A percentile compares a stretch with the other conserved stretches of the same genome.
Conservation (phyloP, 176 grass and related monocot species). For the Avena atlantica region DNA sequence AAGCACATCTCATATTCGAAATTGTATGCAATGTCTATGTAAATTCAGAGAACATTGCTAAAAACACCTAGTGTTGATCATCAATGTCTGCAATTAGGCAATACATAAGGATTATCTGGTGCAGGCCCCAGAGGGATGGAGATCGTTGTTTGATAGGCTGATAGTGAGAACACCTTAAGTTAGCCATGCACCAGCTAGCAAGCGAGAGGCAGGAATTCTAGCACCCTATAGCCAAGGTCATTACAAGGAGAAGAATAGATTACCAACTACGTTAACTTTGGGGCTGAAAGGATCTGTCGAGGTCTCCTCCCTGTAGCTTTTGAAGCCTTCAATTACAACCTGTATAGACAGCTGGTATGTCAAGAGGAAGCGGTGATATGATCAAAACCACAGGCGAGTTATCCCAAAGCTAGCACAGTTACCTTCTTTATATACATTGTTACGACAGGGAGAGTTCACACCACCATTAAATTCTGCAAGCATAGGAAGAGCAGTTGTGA, state of each 20-base stretch:
- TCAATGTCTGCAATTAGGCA: background rate
- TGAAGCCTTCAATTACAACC: constrained; percentile 97
- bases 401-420: background rate
- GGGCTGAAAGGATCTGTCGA: constrained; percentile 95
- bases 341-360: constrained; percentile 38
- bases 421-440: constrained; percentile 97
- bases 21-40: background rate
- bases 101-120: constrained; percentile 23
- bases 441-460: background rate
- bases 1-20: background rate
- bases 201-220: background rate
- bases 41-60: background rate
- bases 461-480: background rate
- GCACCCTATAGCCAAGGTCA: constrained; percentile 10
- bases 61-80: background rate
- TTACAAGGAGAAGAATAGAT: constrained; percentile 26
- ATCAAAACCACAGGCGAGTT: background rate
- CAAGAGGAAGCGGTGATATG: background rate
- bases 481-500: background rate
- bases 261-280: constrained; percentile 98
- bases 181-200: background rate
- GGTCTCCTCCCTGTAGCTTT: constrained; percentile 95
- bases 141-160: background rate
- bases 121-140: constrained; percentile 23
- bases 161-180: constrained; percentile 1